These are phyloP conservation scores for Scedosporium apiospermum DNA, from an alignment of 2,329 filamentous ascomycete species.

Conservation along the genomic window DNA sequence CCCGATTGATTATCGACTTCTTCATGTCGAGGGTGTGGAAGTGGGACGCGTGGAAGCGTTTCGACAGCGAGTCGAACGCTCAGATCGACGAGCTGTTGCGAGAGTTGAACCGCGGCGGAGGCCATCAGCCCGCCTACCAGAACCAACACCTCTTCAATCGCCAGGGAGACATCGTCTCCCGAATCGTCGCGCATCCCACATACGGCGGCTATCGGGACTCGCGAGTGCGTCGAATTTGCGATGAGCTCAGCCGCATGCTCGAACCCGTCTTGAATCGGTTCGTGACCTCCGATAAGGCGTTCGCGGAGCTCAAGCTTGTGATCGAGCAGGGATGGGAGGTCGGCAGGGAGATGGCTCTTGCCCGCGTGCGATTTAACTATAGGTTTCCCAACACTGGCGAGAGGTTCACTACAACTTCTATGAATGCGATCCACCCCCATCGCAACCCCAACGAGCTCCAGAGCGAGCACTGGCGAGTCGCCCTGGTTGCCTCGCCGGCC, in stretches of 20 bases:
- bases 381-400: slow-evolving; percentile 39
- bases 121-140: slow-evolving; percentile 20
- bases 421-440: slow-evolving; percentile 34
- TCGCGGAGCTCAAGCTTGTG: slow-evolving; percentile 31
- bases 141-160: slow-evolving; percentile 30
- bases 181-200: slow-evolving; percentile 21
- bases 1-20: slow-evolving; percentile 31
- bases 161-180: slow-evolving; percentile 25
- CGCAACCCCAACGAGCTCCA: slow-evolving; percentile 34
- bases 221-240: slow-evolving; percentile 24
- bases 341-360: slow-evolving; percentile 36
- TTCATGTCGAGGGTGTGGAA: slow-evolving; percentile 32
- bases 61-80: slow-evolving; percentile 23
- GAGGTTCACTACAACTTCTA: slow-evolving; percentile 39
- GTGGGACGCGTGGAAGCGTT: slow-evolving; percentile 27
- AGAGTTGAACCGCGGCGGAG: slow-evolving; percentile 20
- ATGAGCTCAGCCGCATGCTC: slow-evolving; percentile 32
- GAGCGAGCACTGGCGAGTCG: slow-evolving; percentile 40
- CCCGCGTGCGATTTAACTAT: slow-evolving; percentile 33
- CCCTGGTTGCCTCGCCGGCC: slow-evolving; percentile 43
- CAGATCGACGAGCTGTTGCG: slow-evolving; percentile 25
- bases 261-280: slow-evolving; percentile 28
- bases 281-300: slow-evolving; percentile 24
- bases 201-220: slow-evolving; percentile 12
- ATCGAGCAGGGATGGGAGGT: slow-evolving; percentile 32